Evolutionary conservation across 2,329 filamentous ascomycete species (phyloP), one percentile per base, ranked within the genome.

Genomic region (Neofusicoccum umdonicola): DNA sequence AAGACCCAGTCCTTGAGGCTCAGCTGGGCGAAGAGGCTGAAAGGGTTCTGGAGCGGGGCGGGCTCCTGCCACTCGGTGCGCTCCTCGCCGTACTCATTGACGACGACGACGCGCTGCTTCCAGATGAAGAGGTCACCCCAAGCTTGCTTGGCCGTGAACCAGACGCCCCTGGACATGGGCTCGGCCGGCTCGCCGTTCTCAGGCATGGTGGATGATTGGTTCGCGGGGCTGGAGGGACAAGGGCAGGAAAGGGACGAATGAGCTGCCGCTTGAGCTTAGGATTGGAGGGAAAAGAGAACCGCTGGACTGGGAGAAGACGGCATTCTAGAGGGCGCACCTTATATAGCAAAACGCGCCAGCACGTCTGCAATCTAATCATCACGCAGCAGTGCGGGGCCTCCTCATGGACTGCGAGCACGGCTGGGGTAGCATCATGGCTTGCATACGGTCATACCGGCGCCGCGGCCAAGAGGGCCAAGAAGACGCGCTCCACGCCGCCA

Each of bases 91-190:
- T 83, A 80, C 35, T 86, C 84, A 68, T 89, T 90, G 63, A 80
- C 84, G 65, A 90, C 82, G 44, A 89, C 85, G 11, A 91, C 87
- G 66, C 90, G 85, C 78, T 92, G 88, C 76, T 90, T 88, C 89
- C 89, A 93, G 70, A 82, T 83, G 80, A 91, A 90, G 66, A 91
- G 84, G 70, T 91, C 89, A 11, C 76, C 74, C 69, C 84, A 81
- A 41, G 85, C 81, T 73, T 91, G 89, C 71, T 85, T 88, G 11
- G 87, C 87, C 0, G 87, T 88, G 34, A 88, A 81, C 44, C 87
- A 67, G 57, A 86, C 83, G 47, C 90, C 90, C 76, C 85, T 87
- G 39, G 88, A 87, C 65, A 91, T 75, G 19, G 88, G 87, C 67
- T 91, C 89, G 62, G 89, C 89, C 11, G 84, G 82, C 68, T 86